Percentiles rank a stretch among this genome's conserved stretches.
Conservation (phyloP, 805 yeast genomes). For the Priceomyces medius region DNA sequence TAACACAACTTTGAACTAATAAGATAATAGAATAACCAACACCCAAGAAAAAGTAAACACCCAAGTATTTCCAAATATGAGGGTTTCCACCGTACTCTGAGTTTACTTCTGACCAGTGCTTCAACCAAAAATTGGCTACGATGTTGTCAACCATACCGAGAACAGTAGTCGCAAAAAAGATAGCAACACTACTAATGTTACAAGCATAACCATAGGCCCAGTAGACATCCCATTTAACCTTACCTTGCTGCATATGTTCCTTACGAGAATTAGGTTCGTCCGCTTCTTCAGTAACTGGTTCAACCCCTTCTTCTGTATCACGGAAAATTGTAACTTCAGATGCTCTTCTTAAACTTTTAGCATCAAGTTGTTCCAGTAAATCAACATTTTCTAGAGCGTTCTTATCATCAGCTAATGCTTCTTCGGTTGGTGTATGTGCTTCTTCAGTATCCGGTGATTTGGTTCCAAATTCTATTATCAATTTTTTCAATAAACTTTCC, state of each 20-base stretch:
- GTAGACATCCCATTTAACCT: conserved; percentile 87
- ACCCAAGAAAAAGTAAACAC: conserved; percentile 75
- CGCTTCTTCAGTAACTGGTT: conserved; percentile 35
- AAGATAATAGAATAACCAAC: conserved; percentile 49
- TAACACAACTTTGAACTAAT: conserved; percentile 62
- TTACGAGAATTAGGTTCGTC: conserved; percentile 46
- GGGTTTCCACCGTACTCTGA: conserved; percentile 70
- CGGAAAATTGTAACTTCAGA: conserved; percentile 48
- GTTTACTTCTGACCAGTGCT: conserved; percentile 95
- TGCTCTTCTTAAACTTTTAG: conserved; percentile 55
- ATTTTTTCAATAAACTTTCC: conserved; percentile 49
- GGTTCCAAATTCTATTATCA: conserved; percentile 64
- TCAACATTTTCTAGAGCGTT: conserved; percentile 29
- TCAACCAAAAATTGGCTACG: conserved; percentile 84
- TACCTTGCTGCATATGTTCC: conserved; percentile 90
- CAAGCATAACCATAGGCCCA: conserved; percentile 84
- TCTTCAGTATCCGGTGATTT: conserved; percentile 25
- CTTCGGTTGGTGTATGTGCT: conserved; percentile 12
- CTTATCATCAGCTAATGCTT: conserved; percentile 10
- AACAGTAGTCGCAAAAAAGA: conserved; percentile 57
- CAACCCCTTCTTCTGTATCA: conserved; percentile 32
- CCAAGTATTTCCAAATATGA: conserved; percentile 64
- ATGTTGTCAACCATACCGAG: conserved; percentile 62
- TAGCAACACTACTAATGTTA: conserved; percentile 60
- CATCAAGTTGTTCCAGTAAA: conserved; percentile 31